Evolutionary conservation across 179 eudicot genomes (phyloP).

Genomic region (Drosera spatulata): DNA sequence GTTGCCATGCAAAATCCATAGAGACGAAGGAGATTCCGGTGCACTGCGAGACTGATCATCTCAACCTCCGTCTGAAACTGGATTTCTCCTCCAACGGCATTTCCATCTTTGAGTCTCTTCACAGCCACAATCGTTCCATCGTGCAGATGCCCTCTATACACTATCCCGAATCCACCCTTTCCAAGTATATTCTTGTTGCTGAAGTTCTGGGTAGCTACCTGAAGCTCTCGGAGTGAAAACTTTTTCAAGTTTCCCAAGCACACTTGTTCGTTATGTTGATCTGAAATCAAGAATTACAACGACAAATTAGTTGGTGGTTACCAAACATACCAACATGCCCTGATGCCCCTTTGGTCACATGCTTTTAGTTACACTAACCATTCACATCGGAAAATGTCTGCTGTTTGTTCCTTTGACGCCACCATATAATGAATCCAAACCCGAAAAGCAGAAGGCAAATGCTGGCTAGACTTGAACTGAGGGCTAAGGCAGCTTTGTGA

Average conservation of each 20-base stretch:
- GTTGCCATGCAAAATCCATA: constrained; percentile 70
- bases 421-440: constrained; percentile 63
- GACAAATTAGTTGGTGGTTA: no score
- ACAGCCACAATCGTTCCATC: constrained; percentile 80
- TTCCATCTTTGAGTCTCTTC: constrained; percentile 72
- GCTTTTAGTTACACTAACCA: constrained; percentile 26
- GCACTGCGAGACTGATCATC: constrained; percentile 92
- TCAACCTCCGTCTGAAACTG: constrained; percentile 18
- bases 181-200: constrained; percentile 78
- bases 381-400: constrained; percentile 67
- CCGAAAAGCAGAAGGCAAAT: constrained; percentile 51
- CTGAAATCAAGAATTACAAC: constrained; percentile 24
- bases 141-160: constrained; percentile 60
- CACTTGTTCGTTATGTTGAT: constrained; percentile 47
- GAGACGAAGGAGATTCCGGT: constrained; percentile 68
- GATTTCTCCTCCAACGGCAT: constrained; percentile 59
- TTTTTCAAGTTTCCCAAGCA: constrained; percentile 69
- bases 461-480: constrained; percentile 77
- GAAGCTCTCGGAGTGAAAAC: constrained; percentile 59
- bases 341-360: no score
- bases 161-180: constrained; percentile 85
- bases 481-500: constrained; percentile 72
- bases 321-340: no score
- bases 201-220: constrained; percentile 63
- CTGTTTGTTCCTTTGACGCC: constrained; percentile 52